Base-by-base conservation (phyloP, 2,329 filamentous ascomycete genomes). In the Penicillium sp. region DNA sequence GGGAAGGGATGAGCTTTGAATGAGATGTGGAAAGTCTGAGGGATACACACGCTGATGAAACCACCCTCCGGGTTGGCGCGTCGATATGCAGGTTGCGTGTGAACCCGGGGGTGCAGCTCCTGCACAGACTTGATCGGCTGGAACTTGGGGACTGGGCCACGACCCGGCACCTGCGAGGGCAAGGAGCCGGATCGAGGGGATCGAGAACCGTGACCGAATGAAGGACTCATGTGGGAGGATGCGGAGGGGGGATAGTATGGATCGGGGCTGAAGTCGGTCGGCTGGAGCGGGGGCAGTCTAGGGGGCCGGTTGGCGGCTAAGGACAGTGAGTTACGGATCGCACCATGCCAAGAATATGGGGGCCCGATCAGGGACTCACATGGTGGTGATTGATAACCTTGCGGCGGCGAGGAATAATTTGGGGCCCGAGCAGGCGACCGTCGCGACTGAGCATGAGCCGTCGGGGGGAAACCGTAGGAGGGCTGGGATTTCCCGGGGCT, bases 1-100 rank as follows among this genome's bases (percentile, higher is more conserved):
- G 58, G 39, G 49, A 37, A 54, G 34, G 7, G 20, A 17, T 41
- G 13, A 40, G 23, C 5, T 7, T 1, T 12, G 12, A 7, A 3
- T 7, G 3, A 9, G n/a, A 17, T n/a, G 24, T 15, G 12, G 33
- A 6, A 3, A 24, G 27, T 15, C 23, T 7, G 10, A 33, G 8
- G 24, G 26, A 23, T 29, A 74, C 89, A 76, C 81, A 95, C 91
- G 72, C 94, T 97, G 71, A 99, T 96, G 70, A 99, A 99, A 42
- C 94, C 94, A 46, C 94, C 94, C 70, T 99, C 94, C 2, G 94
- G 94, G 64, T 96, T 95, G 49, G 94, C 94, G 74, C 94, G 86
- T 63, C 94, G 85, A 69, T 96, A 97, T 1, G 91, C 84, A 48
- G 94, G 94, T 69, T 99, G 94, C 17, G 84, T 68, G 72, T 93